Percentiles rank a stretch among this genome's conserved stretches.
Evolutionary conservation across 176 grass and related monocot genomes (phyloP).

Genomic region (Cenchrus purpureus): DNA sequence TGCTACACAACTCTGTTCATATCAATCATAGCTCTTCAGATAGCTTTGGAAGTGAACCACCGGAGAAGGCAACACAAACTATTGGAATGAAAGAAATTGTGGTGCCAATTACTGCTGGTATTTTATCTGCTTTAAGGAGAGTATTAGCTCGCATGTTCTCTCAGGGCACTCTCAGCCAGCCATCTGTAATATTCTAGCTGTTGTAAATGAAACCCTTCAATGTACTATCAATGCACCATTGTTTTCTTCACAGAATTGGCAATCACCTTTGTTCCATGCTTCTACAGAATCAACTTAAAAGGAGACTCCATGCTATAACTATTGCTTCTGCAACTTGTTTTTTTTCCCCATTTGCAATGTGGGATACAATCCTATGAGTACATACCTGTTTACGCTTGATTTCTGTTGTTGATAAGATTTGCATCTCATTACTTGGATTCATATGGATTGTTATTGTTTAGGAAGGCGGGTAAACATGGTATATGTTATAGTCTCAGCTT

Average conservation of each 20-base stretch:
- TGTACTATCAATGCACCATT: background rate
- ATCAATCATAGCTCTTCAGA: conserved; percentile 26
- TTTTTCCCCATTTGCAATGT: conserved; percentile 97
- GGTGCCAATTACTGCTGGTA: conserved; percentile 79
- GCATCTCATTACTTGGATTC: conserved; percentile 12
- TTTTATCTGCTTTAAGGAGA: conserved; percentile 92
- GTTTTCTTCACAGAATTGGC: conserved; percentile 35
- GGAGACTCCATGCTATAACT: conserved; percentile 89
- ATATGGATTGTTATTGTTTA: too few species aligned
- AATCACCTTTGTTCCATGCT: conserved; percentile 25
- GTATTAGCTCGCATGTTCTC: conserved; percentile 91
- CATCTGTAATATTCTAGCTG: conserved; percentile 22
- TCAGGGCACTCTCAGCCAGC: conserved; percentile 59
- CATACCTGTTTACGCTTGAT: conserved; percentile 17
- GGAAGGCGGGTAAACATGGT: background rate
- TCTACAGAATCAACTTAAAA: conserved; percentile 93
- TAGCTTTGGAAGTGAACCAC: conserved; percentile 76
- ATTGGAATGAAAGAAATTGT: conserved; percentile 84
- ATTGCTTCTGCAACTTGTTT: conserved; percentile 96
- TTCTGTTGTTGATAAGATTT: conserved; percentile 26
- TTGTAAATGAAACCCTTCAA: background rate
- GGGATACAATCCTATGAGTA: conserved; percentile 97
- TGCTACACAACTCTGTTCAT: too few species aligned
- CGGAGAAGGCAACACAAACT: conserved; percentile 54
- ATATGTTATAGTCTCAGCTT: background rate